Base-by-base conservation (phyloP, 176 grass and related monocot genomes). In the Luzula sylvatica region DNA sequence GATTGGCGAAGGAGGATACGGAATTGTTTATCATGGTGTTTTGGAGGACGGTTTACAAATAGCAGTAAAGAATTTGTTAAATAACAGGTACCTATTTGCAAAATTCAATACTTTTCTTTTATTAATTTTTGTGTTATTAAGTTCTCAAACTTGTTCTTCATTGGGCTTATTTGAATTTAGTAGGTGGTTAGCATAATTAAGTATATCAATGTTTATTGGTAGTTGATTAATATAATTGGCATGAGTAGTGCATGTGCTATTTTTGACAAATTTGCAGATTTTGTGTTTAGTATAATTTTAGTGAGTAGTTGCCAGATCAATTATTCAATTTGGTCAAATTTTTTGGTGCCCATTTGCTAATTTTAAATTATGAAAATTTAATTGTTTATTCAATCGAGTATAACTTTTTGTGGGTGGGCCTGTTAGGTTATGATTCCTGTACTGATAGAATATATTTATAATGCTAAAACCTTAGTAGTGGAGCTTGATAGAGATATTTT, bases 1-100 rank as follows among this genome's bases (percentile, higher is more conserved):
- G 40, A 87, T 95, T 30, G 88, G 88, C 11, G 88, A 95, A 75
- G 88, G 88, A 3, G 88, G 88, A 49, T 95, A 95, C 40, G 90
- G 90, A 42, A 88, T 88, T 40, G 90, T 95, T 41, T 95, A 95
- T 58, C 90, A 81, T 22, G 90, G 90, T 21, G 45, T 95, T 38
- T 72, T 88, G 42, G 84, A 88, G 47, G 90, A 81, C 49, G 77
- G 80, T 14, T 75, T 78, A 16, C 80, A 95, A 53, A 63, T 95
- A 41, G 90, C 90, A 26, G 90, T 84, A 57, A 95, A 95, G 43
- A 95, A 88, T 39, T 58, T 95, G 58, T 66, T 95, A 58, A 95
- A 95, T 65, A 88, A 95, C 44, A 95, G 84, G 90, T 95, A 74
- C 38, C 16, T 19, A 14, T 65, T 53, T 69, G 41, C 43, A 23